Conservation (phyloP, 2,329 filamentous ascomycete species). For the Neurospora sp. region DNA sequence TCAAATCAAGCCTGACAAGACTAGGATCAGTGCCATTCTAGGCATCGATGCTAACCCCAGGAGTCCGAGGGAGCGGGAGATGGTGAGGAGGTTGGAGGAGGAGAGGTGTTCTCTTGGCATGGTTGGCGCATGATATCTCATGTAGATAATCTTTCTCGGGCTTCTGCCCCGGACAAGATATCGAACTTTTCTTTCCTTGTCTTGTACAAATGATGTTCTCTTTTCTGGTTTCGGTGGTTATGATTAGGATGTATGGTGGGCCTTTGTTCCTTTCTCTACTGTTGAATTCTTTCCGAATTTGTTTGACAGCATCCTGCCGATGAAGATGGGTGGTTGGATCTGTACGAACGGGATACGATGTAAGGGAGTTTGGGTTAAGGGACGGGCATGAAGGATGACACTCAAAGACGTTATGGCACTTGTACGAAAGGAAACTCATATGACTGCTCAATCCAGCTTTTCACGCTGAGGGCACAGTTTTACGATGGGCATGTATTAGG, state of each 20-base stretch:
- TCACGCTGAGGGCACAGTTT: not conserved
- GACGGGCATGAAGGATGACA: not conserved
- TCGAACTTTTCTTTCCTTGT: not conserved
- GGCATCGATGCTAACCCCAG: slow-evolving; percentile 50
- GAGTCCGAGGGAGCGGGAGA: slow-evolving; percentile 47
- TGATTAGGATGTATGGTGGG: not conserved
- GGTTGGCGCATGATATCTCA: slow-evolving; percentile 21
- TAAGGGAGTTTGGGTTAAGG: not conserved
- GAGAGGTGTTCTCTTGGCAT: slow-evolving; percentile 28
- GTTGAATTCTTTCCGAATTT: not conserved
- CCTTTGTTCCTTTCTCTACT: not conserved
- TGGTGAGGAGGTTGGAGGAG: slow-evolving; percentile 47
- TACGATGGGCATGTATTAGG: not conserved
- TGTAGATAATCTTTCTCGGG: not conserved
- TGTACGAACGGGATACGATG: not conserved
- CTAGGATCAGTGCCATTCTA: slow-evolving; percentile 53
- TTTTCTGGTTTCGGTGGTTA: not conserved
- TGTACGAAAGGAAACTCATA: not conserved
- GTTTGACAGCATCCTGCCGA: not conserved
- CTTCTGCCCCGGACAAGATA: not conserved
- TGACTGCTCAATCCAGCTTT: not conserved
- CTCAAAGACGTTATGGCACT: not conserved
- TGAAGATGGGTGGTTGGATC: not conserved
- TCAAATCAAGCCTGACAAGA: slow-evolving; percentile 36
- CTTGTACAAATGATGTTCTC: not conserved